Conservation (phyloP, 208 protist species). For the Phytomonas serpens region DNA sequence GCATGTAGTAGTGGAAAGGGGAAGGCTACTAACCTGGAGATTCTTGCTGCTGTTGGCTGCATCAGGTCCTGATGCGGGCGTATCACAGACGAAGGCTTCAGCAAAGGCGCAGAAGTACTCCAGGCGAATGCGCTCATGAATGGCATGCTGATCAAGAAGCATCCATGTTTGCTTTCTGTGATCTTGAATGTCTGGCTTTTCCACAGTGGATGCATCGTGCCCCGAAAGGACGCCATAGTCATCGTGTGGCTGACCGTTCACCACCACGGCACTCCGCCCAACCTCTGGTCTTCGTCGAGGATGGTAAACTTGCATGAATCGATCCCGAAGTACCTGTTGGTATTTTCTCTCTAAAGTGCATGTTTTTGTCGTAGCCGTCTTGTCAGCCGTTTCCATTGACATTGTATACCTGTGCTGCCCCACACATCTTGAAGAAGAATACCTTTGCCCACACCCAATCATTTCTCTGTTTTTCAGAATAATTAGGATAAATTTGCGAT, state of each 20-base stretch:
- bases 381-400: too few species aligned
- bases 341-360: slow-evolving; percentile 44
- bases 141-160: slow-evolving; percentile 67
- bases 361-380: slow-evolving; percentile 18
- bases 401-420: too few species aligned
- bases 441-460: neutral
- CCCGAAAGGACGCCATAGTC: neutral
- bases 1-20: neutral
- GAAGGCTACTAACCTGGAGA: neutral
- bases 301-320: neutral
- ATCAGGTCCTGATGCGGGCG: too few species aligned
- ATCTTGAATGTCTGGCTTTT: neutral
- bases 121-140: slow-evolving; percentile 67
- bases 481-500: neutral
- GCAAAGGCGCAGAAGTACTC: slow-evolving; percentile 62
- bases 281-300: neutral
- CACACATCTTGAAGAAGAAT: too few species aligned
- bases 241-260: neutral
- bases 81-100: slow-evolving; percentile 58
- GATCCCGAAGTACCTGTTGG: slow-evolving; percentile 14
- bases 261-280: neutral
- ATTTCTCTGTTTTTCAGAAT: neutral
- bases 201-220: neutral
- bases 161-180: slow-evolving; percentile 16
- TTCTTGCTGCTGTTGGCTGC: neutral